Evolutionary conservation across 2,329 filamentous ascomycete species (phyloP).

Genomic region (Xylaria sp.): DNA sequence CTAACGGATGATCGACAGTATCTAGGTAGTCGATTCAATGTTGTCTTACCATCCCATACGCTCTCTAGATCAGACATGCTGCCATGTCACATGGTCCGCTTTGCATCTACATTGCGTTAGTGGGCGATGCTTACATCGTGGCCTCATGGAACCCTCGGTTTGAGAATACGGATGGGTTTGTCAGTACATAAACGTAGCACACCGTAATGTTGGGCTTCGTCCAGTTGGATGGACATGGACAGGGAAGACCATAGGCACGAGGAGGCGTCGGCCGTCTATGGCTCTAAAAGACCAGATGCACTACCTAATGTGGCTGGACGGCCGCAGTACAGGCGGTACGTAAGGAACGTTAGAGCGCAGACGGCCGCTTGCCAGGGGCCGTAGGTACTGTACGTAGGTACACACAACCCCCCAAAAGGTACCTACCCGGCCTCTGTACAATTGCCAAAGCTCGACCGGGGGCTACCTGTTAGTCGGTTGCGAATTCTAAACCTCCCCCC

Average conservation of each 20-base stretch:
- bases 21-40: too few species aligned
- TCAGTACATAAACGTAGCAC: conserved; percentile 4
- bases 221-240: conserved; percentile 8
- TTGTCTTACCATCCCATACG: too few species aligned
- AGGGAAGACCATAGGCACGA: background rate
- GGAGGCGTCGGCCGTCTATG: conserved; percentile 12
- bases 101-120: background rate
- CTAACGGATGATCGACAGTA: too few species aligned
- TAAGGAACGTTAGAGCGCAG: background rate
- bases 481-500: conserved; percentile 27
- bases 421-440: too few species aligned
- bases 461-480: conserved; percentile 22
- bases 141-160: too few species aligned
- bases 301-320: background rate
- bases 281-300: too few species aligned
- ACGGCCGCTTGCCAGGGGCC: background rate
- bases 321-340: background rate
- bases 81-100: too few species aligned
- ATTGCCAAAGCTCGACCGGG: background rate
- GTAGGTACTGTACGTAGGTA: background rate
- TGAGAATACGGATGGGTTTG: background rate
- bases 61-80: background rate
- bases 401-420: too few species aligned
- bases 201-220: conserved; percentile 22
- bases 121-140: too few species aligned